Percentiles rank a stretch among this genome's conserved stretches.
These are phyloP conservation scores for Plenodomus lindquistii DNA, from an alignment of 2,329 filamentous ascomycete genomes.

Conservation along the genomic window DNA sequence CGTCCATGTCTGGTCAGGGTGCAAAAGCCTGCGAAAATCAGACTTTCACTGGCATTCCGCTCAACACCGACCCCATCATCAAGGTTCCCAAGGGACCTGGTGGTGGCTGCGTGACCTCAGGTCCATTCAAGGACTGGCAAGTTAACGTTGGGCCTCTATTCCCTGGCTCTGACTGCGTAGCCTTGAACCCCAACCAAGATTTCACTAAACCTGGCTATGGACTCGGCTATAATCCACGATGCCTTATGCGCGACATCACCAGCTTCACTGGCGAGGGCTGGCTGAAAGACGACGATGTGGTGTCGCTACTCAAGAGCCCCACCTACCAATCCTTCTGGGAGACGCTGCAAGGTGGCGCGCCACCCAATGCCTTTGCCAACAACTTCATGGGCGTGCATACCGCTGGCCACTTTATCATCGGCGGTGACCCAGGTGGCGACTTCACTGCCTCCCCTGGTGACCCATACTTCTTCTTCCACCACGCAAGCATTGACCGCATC, in stretches of 20 bases:
- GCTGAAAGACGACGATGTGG: constrained; percentile 33
- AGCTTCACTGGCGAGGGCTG: constrained; percentile 28
- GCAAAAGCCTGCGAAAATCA: constrained; percentile 28
- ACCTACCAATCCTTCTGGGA: constrained; percentile 46
- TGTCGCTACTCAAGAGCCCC: constrained; percentile 27
- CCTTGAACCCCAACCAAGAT: constrained; percentile 30
- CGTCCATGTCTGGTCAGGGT: constrained; percentile 53
- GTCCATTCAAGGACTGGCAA: constrained; percentile 54
- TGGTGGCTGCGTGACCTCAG: constrained; percentile 58
- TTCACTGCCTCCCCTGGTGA: constrained; percentile 48
- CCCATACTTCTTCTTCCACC: constrained; percentile 50
- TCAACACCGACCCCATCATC: constrained; percentile 26
- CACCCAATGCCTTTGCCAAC: constrained; percentile 33
- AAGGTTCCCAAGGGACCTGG: constrained; percentile 55
- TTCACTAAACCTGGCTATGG: constrained; percentile 29
- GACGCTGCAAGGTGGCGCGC: constrained; percentile 41
- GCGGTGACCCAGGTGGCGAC: constrained; percentile 51
- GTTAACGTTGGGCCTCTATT: constrained; percentile 55
- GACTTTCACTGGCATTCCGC: constrained; percentile 29
- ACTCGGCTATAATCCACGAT: constrained; percentile 38
- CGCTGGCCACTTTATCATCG: constrained; percentile 51
- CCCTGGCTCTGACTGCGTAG: constrained; percentile 35
- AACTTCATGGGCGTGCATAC: constrained; percentile 48
- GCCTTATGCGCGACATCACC: constrained; percentile 44
- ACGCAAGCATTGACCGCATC: constrained; percentile 52